A percentile compares a stretch with the other conserved stretches of the same genome.
Evolutionary conservation across 345 rosid genomes (phyloP).

Genomic region (Pseudoturritis turrita): DNA sequence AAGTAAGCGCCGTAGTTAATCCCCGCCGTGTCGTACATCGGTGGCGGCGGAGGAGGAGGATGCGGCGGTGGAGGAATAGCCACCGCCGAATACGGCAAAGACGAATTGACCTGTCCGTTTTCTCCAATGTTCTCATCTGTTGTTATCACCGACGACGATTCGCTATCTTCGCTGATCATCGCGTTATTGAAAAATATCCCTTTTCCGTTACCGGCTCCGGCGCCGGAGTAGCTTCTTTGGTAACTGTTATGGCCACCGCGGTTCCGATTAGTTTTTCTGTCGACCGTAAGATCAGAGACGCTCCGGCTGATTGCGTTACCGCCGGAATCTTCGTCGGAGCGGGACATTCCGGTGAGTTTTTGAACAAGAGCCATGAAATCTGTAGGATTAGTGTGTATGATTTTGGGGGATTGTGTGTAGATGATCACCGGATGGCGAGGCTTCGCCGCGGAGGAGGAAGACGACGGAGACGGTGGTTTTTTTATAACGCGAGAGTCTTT

Average conservation of each 20-base stretch:
- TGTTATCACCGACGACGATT: slow-evolving; percentile 66
- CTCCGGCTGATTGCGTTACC: background rate
- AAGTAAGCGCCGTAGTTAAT: slow-evolving; percentile 29
- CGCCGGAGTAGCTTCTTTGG: background rate
- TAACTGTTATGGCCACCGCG: background rate
- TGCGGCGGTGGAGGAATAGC: slow-evolving; percentile 4
- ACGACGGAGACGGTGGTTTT: slow-evolving; percentile 38
- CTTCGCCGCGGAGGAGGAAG: slow-evolving; percentile 33
- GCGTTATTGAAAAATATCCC: slow-evolving; percentile 9
- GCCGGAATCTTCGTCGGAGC: slow-evolving; percentile 36
- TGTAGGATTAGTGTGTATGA: slow-evolving; percentile 79
- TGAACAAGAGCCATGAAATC: slow-evolving; percentile 94
- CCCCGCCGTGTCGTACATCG: slow-evolving; percentile 20
- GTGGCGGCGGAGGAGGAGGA: background rate
- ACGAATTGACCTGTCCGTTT: slow-evolving; percentile 49
- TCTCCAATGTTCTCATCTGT: slow-evolving; percentile 50
- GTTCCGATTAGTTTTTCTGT: slow-evolving; percentile 1
- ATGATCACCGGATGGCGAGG: slow-evolving; percentile 86
- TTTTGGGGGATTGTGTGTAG: slow-evolving; percentile 85
- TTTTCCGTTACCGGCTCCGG: slow-evolving; percentile 11
- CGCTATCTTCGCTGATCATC: slow-evolving; percentile 45
- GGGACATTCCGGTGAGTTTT: slow-evolving; percentile 78
- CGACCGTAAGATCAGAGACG: slow-evolving; percentile 15
- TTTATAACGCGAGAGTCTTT: slow-evolving; percentile 56
- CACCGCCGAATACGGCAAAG: slow-evolving; percentile 18